A percentile compares a stretch with the other conserved stretches of the same genome.
These are phyloP conservation scores for Pelargonium citronellum DNA, from an alignment of 441 rosid genomes.

Conservation along the genomic window DNA sequence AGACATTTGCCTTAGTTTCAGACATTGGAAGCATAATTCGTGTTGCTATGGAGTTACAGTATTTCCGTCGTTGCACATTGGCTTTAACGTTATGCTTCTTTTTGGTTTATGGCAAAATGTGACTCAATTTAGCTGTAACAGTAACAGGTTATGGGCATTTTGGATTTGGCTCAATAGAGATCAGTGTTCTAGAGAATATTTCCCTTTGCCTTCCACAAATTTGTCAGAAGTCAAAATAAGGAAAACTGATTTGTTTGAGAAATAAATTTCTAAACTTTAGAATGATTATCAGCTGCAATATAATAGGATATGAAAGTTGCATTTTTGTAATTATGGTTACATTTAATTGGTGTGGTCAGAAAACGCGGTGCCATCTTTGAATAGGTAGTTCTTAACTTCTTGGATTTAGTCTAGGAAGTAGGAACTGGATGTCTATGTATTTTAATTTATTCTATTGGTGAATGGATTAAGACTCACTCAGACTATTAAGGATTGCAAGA, in stretches of 20 bases:
- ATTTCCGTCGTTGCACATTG: neutral
- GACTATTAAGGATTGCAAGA: neutral
- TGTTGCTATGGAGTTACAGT: neutral
- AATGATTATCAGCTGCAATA: neutral
- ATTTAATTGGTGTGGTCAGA: neutral
- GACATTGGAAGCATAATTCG: neutral
- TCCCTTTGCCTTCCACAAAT: neutral
- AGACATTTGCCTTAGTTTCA: neutral
- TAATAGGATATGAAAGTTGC: neutral
- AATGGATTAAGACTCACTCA: neutral
- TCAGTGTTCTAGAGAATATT: neutral
- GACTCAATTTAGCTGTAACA: neutral
- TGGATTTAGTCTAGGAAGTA: neutral
- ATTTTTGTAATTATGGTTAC: neutral
- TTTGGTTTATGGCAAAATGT: neutral
- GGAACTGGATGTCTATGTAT: neutral
- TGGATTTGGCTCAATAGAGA: neutral
- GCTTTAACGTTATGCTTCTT: neutral
- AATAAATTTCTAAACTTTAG: neutral
- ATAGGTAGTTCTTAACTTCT: neutral
- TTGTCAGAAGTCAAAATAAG: neutral
- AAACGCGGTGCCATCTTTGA: neutral
- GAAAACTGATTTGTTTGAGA: neutral
- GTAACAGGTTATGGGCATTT: neutral
- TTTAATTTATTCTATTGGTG: neutral